Evolutionary conservation across 176 grass and related monocot species (phyloP), one percentile per base, ranked within the genome.

Genomic region (Oryza glaberrima): DNA sequence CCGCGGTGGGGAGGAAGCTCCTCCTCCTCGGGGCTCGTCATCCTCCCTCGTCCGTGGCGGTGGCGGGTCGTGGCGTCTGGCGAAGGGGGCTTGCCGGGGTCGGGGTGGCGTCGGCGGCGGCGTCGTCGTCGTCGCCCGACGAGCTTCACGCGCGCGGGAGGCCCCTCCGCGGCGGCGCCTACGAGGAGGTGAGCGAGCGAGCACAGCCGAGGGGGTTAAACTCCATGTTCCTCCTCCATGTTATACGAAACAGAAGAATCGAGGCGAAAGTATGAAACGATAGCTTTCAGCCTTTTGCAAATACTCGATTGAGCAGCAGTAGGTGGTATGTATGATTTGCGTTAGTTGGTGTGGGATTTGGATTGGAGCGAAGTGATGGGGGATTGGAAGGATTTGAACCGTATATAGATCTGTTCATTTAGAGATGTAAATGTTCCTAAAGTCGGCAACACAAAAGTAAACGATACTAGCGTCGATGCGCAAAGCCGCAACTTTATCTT

Each of bases 131-230:
- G 8, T 88, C 86, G 16, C 77, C 82, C 17, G 75, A 84, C 69
- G 86, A 84, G 58, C 67, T 84, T 36, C 26, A 88, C 66, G 54
- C 86, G 10, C 69, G 81, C 11, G 81, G 86, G 20, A 73, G 81
- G 67, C 38, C 70, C 17, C 43, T 52, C 4, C 68, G 71, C 58
- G 40, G 75, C 45, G 51, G 75, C 2, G 66, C 45, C 43, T 83
- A 76, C 58, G 82, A 88, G 86, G 86, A 88, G 87, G 87, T 84
- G 56, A 79, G 75, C 58, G 19, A 8, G 30, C 7, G 41, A 28
- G 28, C 58, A 3, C 25, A 28, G 69, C 13, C 73, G 11, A 56
- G 30, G 26, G 9, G 43, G 1, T 43, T 34, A 56, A 56, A 19
- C 52, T 56, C 52, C 20, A 11, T 61, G 12, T 63, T 43, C 23